Evolutionary conservation across 495 filamentous ascomycete species (phyloP).

Genomic region (Penicillium egyptiacum): DNA sequence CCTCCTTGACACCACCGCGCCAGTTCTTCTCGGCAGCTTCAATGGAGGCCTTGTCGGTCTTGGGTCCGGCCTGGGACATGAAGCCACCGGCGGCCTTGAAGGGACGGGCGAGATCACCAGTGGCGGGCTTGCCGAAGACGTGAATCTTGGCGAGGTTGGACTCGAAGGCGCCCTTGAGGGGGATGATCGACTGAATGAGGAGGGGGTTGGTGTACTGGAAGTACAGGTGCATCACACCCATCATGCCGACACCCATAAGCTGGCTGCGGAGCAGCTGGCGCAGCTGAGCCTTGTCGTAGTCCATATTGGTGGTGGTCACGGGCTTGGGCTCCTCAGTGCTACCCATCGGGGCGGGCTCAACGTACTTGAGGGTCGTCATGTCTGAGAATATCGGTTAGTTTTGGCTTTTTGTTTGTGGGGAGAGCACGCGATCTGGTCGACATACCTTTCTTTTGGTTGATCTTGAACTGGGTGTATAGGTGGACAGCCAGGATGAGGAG

Average conservation of each 20-base stretch:
- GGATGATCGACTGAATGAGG: conserved; percentile 97
- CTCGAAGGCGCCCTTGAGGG: conserved; percentile 92
- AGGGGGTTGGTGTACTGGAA: conserved; percentile 99
- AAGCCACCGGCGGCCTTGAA: conserved; percentile 86
- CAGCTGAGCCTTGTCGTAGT: conserved; percentile 86
- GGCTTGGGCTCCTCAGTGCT: conserved; percentile 89
- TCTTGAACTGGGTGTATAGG: conserved; percentile 74
- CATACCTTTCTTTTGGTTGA: conserved; percentile 94
- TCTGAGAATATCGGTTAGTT: conserved; percentile 53
- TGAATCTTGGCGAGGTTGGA: conserved; percentile 94
- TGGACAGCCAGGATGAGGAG: conserved; percentile 81
- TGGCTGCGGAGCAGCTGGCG: conserved; percentile 79
- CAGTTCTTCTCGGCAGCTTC: conserved; percentile 83
- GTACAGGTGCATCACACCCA: conserved; percentile 97
- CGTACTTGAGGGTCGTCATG: conserved; percentile 96
- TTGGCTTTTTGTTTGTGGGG: not conserved
- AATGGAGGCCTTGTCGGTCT: conserved; percentile 96
- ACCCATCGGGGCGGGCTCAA: conserved; percentile 91
- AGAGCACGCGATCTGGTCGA: conserved; percentile 14
- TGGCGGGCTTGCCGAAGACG: conserved; percentile 84
- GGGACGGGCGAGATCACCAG: conserved; percentile 87
- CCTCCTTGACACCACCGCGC: conserved; percentile 85
- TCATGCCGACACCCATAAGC: conserved; percentile 95
- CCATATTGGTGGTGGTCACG: conserved; percentile 90
- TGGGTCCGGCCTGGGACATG: conserved; percentile 72